Evolutionary conservation across 1,284 basidiomycete species (phyloP).

Genomic region (Phlebopus sp.): DNA sequence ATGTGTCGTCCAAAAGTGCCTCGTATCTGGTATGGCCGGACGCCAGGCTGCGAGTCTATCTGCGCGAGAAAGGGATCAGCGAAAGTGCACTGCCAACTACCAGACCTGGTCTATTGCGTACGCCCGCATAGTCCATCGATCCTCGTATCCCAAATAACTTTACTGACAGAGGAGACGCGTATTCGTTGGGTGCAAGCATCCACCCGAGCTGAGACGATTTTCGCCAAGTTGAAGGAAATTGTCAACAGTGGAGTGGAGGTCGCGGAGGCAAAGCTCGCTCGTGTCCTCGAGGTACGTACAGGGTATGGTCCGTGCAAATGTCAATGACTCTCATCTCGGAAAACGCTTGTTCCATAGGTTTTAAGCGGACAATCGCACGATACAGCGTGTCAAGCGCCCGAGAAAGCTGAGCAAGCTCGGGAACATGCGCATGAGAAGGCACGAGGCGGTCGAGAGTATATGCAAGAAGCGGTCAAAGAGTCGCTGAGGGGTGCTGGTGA

Average conservation of each 20-base stretch:
- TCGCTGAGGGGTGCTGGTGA: constrained; percentile 12
- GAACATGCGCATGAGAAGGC: constrained; percentile 19
- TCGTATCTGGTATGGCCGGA: constrained; percentile 87
- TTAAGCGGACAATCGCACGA: constrained; percentile 30
- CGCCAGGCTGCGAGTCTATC: constrained; percentile 79
- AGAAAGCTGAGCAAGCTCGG: constrained; percentile 9
- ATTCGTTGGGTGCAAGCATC: constrained; percentile 72
- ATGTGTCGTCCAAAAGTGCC: constrained; percentile 41
- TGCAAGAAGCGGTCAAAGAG: constrained; percentile 2
- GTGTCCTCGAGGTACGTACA: constrained; percentile 34
- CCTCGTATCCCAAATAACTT: constrained; percentile 4
- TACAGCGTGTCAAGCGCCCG: constrained; percentile 13
- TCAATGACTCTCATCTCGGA: not conserved
- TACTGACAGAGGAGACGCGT: constrained; percentile 62
- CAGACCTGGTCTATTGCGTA: constrained; percentile 72
- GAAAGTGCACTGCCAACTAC: constrained; percentile 62
- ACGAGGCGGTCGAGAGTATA: constrained; percentile 19
- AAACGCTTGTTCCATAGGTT: constrained; percentile 25
- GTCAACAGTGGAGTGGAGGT: constrained; percentile 62
- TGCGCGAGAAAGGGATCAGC: constrained; percentile 69
- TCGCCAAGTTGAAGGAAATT: constrained; percentile 56
- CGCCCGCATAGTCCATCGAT: constrained; percentile 22
- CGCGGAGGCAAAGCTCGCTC: constrained; percentile 64
- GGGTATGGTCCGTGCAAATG: not conserved
- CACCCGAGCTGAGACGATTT: constrained; percentile 54